A percentile compares a stretch with the other conserved stretches of the same genome.
phyloP scores from a whole-genome alignment of 1,284 basidiomycete genomes.

The Nidula niveotomentosa region DNA sequence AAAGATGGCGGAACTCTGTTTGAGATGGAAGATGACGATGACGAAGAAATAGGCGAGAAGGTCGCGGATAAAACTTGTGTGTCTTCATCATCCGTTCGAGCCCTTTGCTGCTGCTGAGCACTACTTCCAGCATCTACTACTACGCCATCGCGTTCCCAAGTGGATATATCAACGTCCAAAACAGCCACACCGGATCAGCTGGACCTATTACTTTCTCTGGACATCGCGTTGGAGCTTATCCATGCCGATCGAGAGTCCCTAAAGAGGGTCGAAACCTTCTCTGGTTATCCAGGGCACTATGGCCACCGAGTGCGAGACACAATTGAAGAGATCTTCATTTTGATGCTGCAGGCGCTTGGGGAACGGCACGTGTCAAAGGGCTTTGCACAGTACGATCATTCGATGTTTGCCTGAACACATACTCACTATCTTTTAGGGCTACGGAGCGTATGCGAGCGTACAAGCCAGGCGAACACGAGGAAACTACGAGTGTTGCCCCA shows the following conservation, averaged over 20 bases:
- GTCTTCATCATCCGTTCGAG: too few relatives aligned
- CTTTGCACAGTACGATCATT: slow-evolving; percentile 69
- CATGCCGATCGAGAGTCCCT: slow-evolving; percentile 89
- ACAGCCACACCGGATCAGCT: too few relatives aligned
- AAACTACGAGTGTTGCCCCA: slow-evolving; percentile 82
- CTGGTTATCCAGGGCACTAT: slow-evolving; percentile 81
- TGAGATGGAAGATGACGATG: slow-evolving; percentile 53
- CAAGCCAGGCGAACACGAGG: slow-evolving; percentile 81
- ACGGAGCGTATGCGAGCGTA: slow-evolving; percentile 86
- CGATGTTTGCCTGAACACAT: too few relatives aligned
- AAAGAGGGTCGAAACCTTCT: slow-evolving; percentile 91
- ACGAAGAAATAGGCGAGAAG: slow-evolving; percentile 20
- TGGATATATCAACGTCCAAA: too few relatives aligned
- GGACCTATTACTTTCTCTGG: slow-evolving; percentile 88
- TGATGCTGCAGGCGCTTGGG: slow-evolving; percentile 77
- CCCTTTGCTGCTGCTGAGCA: too few relatives aligned
- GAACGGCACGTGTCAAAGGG: slow-evolving; percentile 86
- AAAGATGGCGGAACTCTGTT: slow-evolving; percentile 53
- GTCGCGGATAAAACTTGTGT: slow-evolving; percentile 63
- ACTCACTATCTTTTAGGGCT: slow-evolving; percentile 47
- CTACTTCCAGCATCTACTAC: too few relatives aligned
- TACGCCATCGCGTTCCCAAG: too few relatives aligned
- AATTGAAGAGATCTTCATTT: slow-evolving; percentile 90
- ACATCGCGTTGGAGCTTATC: slow-evolving; percentile 89
- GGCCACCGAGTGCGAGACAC: slow-evolving; percentile 83